Evolutionary conservation across 2,329 filamentous ascomycete species (phyloP), one percentile per base, ranked within the genome.

Genomic region (Aspergillus awamori): DNA sequence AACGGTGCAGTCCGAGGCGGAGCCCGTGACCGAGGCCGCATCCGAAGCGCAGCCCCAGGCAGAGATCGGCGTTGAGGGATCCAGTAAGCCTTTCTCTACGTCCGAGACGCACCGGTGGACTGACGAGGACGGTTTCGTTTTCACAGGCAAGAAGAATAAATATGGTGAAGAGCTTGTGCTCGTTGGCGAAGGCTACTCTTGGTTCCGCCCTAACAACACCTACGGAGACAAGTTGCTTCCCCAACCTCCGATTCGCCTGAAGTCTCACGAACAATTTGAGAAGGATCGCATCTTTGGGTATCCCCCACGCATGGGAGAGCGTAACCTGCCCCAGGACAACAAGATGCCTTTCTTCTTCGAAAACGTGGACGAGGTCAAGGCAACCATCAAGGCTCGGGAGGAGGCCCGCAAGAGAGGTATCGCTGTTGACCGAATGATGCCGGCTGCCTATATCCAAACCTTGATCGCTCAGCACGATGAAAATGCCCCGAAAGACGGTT

Each of bases 281-380:
- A 69, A 67, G 24, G 73, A 75, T 55, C 65, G 65, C n/a, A 67
- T 72, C 11, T 73, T 70, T 38, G 72, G 73, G 1, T 75, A 69
- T 58, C 73, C 73, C 13, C 73, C 73, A 5, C 67, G 54, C 11
- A 68, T 71, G 24, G 71, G 73, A 5, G 63, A 72, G 53, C 71
- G 70, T 8, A 75, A 75, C 58, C 24, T 74, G n/a, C 73, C 71
- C 1, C 67, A 60, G 26, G 60, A 57, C 8, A 58, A 48, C 10
- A 53, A 62, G 5, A 54, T 54, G 5, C 62, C 69, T 11, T 71
- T 72, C 43, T 15, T 62, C 5, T 39, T 62, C 5, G 72, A 75
- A 49, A 61, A 75, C 41, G 63, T 74, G 22, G 59, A 57, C n/a
- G 53, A 59, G 45, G 71, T 70, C 56, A 59, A 49, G 28, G 62